phyloP scores from a whole-genome alignment of 345 rosid species.

The Angophora floribunda region DNA sequence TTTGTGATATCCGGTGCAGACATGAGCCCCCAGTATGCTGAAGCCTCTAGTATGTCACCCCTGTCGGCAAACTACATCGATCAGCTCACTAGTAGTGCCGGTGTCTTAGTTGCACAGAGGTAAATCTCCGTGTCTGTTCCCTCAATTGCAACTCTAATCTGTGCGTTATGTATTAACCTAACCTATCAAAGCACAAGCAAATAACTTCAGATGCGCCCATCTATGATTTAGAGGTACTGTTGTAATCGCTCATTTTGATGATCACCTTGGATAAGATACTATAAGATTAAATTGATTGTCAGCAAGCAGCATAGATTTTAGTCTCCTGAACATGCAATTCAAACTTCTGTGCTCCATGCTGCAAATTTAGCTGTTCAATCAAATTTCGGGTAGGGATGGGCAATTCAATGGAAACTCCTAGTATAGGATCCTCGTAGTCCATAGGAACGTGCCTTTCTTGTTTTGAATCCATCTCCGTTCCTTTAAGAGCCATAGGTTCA shows the following conservation, averaged over 20 bases:
- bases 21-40: constrained; percentile 1
- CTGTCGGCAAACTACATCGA: background rate
- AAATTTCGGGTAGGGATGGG: background rate
- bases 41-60: constrained; percentile 2
- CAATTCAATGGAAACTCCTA: background rate
- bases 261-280: background rate
- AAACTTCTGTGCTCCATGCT: background rate
- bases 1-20: background rate
- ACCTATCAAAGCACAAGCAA: background rate
- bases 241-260: background rate
- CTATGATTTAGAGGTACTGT: background rate
- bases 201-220: background rate
- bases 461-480: background rate
- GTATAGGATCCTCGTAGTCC: background rate
- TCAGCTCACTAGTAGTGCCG: constrained; percentile 1
- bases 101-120: background rate
- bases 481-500: background rate
- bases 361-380: background rate
- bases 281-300: background rate
- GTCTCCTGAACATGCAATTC: background rate
- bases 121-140: background rate
- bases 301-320: background rate
- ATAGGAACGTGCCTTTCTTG: background rate
- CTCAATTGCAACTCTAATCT: background rate
- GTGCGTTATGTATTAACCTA: background rate